Conservation (phyloP, 2,329 filamentous ascomycete species). For the Periconia sp. region DNA sequence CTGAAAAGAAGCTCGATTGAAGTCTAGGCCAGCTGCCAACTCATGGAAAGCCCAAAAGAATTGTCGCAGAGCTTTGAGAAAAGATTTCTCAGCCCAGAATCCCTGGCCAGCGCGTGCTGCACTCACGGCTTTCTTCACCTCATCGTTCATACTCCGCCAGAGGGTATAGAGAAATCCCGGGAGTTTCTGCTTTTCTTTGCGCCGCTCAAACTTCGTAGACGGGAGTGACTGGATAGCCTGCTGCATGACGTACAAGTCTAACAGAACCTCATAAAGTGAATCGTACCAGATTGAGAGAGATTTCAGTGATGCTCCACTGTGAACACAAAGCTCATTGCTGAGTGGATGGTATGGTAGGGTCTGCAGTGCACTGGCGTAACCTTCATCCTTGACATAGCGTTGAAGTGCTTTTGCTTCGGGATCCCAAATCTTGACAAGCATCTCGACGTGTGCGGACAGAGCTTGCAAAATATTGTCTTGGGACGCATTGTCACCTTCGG, state of each 20-base stretch:
- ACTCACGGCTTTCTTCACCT: constrained; percentile 11
- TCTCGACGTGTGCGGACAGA: constrained; percentile 27
- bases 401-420: constrained; percentile 15
- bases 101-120: neutral
- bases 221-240: constrained; percentile 32
- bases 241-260: constrained; percentile 40
- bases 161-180: constrained; percentile 36
- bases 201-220: constrained; percentile 39
- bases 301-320: constrained; percentile 17
- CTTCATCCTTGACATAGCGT: constrained; percentile 10
- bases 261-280: constrained; percentile 35
- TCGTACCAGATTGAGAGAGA: constrained; percentile 21
- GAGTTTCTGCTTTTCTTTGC: constrained; percentile 43
- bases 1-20: constrained; percentile 62
- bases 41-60: constrained; percentile 59
- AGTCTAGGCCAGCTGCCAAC: constrained; percentile 47
- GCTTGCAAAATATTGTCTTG: constrained; percentile 3
- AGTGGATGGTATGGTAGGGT: constrained; percentile 55
- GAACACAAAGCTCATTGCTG: constrained; percentile 52
- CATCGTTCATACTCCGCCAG: constrained; percentile 25
- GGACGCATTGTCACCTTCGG: constrained; percentile 6
- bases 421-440: constrained; percentile 34
- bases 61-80: constrained; percentile 32
- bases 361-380: constrained; percentile 15
- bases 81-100: constrained; percentile 10